Base-by-base conservation (phyloP, 768 basidiomycete genomes). In the Vararia minispora region DNA sequence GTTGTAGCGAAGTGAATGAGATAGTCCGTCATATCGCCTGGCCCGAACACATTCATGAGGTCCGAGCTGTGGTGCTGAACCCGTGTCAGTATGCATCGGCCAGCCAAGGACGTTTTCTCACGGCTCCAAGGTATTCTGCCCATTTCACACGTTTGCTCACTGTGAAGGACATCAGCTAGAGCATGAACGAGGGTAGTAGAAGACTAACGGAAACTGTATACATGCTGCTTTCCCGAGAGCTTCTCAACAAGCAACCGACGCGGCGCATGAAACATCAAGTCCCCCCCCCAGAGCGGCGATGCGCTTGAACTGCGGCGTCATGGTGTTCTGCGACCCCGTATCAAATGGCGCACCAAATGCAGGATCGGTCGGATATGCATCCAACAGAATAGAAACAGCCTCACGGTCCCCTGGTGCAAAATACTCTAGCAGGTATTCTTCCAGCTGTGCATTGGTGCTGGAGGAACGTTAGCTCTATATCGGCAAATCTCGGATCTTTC, bases 271-370 rank as follows among this genome's bases (percentile, higher is more conserved):
- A 56, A 55, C 10, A 49, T 30, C 9, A 41, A 17, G 35, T 59
- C 57, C 1, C 57, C 57, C n/a, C 28, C 46, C 44, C 20, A 59
- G 16, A 0, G 57, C 51, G 5, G 56, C 48, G 16, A 59, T 22
- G 1, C 57, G 49, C 38, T 58, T 59, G 49, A 45, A 57, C 32
- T 56, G 43, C 11, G 40, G 40, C 8, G 38, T 25, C 17, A 39
- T 7, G 4, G 40, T 33, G 27, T 41, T 41, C 13, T 2, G n/a
- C 14, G 23, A n/a, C 21, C 40, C 40, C 5, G 40, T 41, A 18
- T 35, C 40, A 14, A 41, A 41, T 17, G 40, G 40, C 33, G 40
- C 33, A 4, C 40, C 40, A 2, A 16, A 12, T 26, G 32, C 17
- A 9, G 24, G 7, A 12, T 41, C 28, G 5, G n/a, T 21, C 9